Evolutionary conservation across 768 basidiomycete genomes (phyloP).

Genomic region (Hypsizygus marmoreus): DNA sequence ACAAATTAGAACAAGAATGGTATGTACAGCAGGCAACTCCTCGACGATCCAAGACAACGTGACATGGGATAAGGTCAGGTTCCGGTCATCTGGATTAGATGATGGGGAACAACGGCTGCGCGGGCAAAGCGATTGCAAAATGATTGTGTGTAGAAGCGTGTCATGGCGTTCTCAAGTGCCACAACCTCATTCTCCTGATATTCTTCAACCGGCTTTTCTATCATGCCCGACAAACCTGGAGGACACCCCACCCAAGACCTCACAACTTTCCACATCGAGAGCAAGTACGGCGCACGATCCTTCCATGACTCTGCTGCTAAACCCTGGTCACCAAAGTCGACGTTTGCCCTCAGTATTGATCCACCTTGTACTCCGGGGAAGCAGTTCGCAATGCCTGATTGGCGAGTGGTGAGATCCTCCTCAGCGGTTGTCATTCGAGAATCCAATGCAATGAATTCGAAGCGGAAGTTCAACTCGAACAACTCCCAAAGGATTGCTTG

Average conservation of each 20-base stretch:
- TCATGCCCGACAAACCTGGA: no score
- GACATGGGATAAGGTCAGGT: no score
- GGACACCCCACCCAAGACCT: neutral
- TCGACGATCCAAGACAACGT: no score
- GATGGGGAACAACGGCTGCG: no score
- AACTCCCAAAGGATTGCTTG: constrained; percentile 9
- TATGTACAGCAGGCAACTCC: no score
- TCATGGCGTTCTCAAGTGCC: no score
- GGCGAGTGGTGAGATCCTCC: neutral
- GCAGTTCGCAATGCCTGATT: neutral
- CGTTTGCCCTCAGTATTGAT: neutral
- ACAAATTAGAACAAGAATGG: no score
- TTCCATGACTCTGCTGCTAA: neutral
- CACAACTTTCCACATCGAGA: neutral
- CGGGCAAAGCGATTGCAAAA: no score
- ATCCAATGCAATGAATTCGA: constrained; percentile 8
- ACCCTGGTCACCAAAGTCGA: neutral
- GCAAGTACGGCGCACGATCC: neutral
- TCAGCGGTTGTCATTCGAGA: neutral
- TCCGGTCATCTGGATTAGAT: no score
- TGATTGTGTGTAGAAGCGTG: no score
- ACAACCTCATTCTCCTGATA: no score
- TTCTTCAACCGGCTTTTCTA: no score
- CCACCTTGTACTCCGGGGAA: neutral
- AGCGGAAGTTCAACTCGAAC: constrained; percentile 7